phyloP scores from a whole-genome alignment of 495 filamentous ascomycete species.

The Penicillium antarcticum region DNA sequence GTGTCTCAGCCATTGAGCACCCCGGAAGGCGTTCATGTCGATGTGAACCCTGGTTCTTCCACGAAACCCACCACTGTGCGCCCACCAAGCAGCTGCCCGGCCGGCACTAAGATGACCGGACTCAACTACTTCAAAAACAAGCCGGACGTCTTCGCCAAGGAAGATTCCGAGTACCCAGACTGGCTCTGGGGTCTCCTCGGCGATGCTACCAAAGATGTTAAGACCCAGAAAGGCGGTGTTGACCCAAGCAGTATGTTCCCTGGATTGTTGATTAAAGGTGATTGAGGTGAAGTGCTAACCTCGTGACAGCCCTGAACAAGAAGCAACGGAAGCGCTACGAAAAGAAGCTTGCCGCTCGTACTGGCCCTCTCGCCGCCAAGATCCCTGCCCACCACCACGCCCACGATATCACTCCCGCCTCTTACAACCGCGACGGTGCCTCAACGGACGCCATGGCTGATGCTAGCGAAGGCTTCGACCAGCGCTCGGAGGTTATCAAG shows the following conservation, averaged over 20 bases:
- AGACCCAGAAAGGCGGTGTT: conserved; percentile 37
- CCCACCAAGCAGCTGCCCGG: conserved; percentile 50
- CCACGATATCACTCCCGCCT: conserved; percentile 69
- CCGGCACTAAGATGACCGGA: conserved; percentile 71
- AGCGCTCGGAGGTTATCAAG: conserved; percentile 46
- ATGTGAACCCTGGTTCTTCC: conserved; percentile 25
- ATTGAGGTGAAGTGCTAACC: conserved; percentile 4
- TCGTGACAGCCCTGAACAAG: conserved; percentile 44
- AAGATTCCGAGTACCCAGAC: conserved; percentile 82
- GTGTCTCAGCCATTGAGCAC: conserved; percentile 47
- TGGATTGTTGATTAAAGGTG: neutral
- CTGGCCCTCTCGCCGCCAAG: conserved; percentile 65
- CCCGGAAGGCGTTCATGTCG: conserved; percentile 30
- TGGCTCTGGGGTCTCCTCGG: conserved; percentile 86
- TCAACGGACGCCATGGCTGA: conserved; percentile 24
- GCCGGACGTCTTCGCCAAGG: conserved; percentile 65
- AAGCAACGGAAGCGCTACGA: conserved; percentile 61
- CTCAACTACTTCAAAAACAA: conserved; percentile 87
- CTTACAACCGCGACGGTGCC: conserved; percentile 32
- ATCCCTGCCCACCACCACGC: conserved; percentile 82
- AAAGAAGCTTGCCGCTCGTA: conserved; percentile 59
- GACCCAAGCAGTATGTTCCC: conserved; percentile 59
- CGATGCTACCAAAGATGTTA: conserved; percentile 34
- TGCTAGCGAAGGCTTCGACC: conserved; percentile 35
- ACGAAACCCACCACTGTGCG: conserved; percentile 25